phyloP scores from a whole-genome alignment of 306 rosid species.

The Biancaea sappan region DNA sequence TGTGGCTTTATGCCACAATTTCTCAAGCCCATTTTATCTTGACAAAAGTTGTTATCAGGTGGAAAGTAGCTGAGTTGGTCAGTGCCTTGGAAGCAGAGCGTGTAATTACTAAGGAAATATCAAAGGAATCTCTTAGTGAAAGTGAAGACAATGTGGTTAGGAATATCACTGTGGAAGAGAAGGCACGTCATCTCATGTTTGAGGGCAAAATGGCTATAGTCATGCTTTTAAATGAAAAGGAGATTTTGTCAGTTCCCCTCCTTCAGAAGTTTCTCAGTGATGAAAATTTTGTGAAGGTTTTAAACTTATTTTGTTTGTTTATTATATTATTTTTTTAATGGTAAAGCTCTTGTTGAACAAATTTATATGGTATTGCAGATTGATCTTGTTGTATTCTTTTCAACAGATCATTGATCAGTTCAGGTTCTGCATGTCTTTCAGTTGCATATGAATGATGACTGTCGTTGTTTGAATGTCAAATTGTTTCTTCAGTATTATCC shows the following conservation, averaged over 20 bases:
- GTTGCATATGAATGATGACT: background rate
- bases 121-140: conserved; percentile 50
- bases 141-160: conserved; percentile 50
- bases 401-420: conserved; percentile 18
- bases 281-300: conserved; percentile 58
- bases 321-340: background rate
- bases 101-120: conserved; percentile 49
- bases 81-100: conserved; percentile 43
- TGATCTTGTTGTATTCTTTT: conserved; percentile 22
- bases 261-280: conserved; percentile 56
- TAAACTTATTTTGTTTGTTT: conserved; percentile 29
- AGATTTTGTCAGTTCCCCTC: conserved; percentile 32
- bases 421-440: background rate
- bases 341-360: conserved; percentile 5
- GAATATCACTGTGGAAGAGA: conserved; percentile 47
- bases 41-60: conserved; percentile 47
- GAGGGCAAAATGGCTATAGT: conserved; percentile 79
- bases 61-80: conserved; percentile 64
- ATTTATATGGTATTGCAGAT: conserved; percentile 1
- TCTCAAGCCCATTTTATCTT: conserved; percentile 2
- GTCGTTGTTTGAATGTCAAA: background rate
- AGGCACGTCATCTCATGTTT: conserved; percentile 64
- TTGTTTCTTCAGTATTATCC: background rate
- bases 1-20: conserved; percentile 15
- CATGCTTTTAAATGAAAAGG: conserved; percentile 58